A percentile compares a stretch with the other conserved stretches of the same genome.
Conservation (phyloP, 352 stramenopile genomes). For the Phytophthora vignae region DNA sequence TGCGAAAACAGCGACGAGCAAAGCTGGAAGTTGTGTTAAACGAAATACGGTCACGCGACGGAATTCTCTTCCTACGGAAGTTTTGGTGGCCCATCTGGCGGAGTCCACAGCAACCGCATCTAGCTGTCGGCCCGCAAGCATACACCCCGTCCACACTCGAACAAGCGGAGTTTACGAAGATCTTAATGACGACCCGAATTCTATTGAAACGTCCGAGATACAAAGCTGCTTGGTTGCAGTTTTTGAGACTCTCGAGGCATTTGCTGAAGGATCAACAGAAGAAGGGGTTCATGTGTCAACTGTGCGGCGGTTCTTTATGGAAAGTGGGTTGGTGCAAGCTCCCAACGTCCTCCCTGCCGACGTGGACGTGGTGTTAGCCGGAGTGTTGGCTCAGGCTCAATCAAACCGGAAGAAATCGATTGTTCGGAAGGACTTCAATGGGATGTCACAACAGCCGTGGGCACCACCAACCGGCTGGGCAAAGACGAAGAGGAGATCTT, state of each 20-base stretch:
- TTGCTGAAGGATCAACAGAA: conserved; percentile 39
- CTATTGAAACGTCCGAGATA: conserved; percentile 34
- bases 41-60: not conserved
- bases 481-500: conserved; percentile 24
- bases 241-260: conserved; percentile 62
- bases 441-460: conserved; percentile 16
- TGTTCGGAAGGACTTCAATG: conserved; percentile 62
- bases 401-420: conserved; percentile 59
- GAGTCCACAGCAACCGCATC: not conserved
- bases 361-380: conserved; percentile 74
- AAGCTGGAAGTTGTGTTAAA: not conserved
- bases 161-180: conserved; percentile 11
- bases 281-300: conserved; percentile 72
- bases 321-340: conserved; percentile 65
- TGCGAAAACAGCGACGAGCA: conserved; percentile 11
- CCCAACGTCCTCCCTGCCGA: conserved; percentile 57
- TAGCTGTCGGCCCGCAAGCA: conserved; percentile 7
- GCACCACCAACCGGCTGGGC: conserved; percentile 31
- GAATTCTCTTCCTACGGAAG: conserved; percentile 29
- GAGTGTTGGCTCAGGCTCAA: conserved; percentile 64
- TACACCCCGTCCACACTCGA: conserved; percentile 9
- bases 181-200: conserved; percentile 30
- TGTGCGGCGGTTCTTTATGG: conserved; percentile 69
- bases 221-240: conserved; percentile 43
- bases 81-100: not conserved